These are phyloP conservation scores for Trichomonascaceae sp. DNA, from an alignment of 1,139 yeast genomes.

Conservation along the genomic window DNA sequence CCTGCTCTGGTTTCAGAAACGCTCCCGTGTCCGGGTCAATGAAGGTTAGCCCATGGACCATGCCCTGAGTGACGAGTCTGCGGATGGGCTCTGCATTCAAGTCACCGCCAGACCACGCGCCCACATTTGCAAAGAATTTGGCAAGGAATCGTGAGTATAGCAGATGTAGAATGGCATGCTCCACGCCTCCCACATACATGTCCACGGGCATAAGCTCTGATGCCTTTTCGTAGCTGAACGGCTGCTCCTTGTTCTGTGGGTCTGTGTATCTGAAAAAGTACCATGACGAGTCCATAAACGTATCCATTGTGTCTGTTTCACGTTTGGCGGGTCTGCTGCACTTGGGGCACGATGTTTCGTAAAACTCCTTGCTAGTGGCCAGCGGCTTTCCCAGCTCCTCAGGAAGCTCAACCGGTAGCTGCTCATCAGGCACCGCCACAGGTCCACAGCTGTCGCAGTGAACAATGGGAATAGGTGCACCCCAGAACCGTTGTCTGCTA, in stretches of 20 bases:
- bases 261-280: slow-evolving; percentile 79
- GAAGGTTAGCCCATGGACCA: slow-evolving; percentile 90
- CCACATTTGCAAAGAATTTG: slow-evolving; percentile 56
- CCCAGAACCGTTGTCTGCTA: slow-evolving; percentile 94
- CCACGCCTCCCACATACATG: slow-evolving; percentile 86
- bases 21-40: slow-evolving; percentile 59
- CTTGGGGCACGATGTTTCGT: slow-evolving; percentile 63
- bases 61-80: slow-evolving; percentile 81
- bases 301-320: slow-evolving; percentile 97
- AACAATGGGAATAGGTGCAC: slow-evolving; percentile 92
- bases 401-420: slow-evolving; percentile 75
- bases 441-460: slow-evolving; percentile 79
- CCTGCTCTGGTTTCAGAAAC: slow-evolving; percentile 67
- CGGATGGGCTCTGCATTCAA: slow-evolving; percentile 66
- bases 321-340: slow-evolving; percentile 68
- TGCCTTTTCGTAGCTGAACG: slow-evolving; percentile 44
- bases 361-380: slow-evolving; percentile 54
- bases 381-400: slow-evolving; percentile 58
- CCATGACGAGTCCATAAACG: slow-evolving; percentile 97
- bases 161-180: slow-evolving; percentile 87
- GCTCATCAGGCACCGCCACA: slow-evolving; percentile 77
- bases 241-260: slow-evolving; percentile 40
- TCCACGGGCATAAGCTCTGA: slow-evolving; percentile 65
- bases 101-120: slow-evolving; percentile 42
- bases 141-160: slow-evolving; percentile 74